Evolutionary conservation across 2,329 filamentous ascomycete species (phyloP).

Genomic region (Colletotrichum sansevieriae): DNA sequence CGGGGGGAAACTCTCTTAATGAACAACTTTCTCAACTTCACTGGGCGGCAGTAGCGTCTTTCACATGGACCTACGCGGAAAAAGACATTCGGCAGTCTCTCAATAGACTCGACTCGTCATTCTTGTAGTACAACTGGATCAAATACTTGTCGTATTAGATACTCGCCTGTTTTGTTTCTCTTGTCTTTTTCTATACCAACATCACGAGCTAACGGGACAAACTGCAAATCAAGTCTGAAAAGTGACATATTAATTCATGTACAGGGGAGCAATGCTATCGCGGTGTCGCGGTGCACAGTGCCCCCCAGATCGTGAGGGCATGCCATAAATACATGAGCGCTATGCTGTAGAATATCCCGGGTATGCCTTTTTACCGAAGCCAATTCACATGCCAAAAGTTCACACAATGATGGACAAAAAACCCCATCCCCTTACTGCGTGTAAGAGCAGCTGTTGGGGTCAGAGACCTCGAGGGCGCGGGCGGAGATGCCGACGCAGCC

Average conservation of each 20-base stretch:
- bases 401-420: no score
- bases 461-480: constrained; percentile 46
- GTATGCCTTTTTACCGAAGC: constrained; percentile 16
- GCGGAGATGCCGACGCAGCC: constrained; percentile 54
- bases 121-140: no score
- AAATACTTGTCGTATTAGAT: no score
- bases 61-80: no score
- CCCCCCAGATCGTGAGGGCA: not conserved
- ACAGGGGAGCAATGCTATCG: not conserved
- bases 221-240: not conserved
- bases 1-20: not conserved
- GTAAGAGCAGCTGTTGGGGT: constrained; percentile 56
- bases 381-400: not conserved
- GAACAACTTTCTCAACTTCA: not conserved
- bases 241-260: constrained; percentile 19
- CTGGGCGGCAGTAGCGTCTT: not conserved
- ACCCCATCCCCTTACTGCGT: constrained; percentile 30
- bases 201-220: no score
- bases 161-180: no score
- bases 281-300: not conserved
- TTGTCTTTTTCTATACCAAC: no score
- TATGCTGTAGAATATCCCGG: constrained; percentile 29
- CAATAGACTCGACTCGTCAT: no score
- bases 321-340: constrained; percentile 15
- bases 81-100: no score